Evolutionary conservation across 208 protist species (phyloP).

Genomic region (Angomonas ambiguus): DNA sequence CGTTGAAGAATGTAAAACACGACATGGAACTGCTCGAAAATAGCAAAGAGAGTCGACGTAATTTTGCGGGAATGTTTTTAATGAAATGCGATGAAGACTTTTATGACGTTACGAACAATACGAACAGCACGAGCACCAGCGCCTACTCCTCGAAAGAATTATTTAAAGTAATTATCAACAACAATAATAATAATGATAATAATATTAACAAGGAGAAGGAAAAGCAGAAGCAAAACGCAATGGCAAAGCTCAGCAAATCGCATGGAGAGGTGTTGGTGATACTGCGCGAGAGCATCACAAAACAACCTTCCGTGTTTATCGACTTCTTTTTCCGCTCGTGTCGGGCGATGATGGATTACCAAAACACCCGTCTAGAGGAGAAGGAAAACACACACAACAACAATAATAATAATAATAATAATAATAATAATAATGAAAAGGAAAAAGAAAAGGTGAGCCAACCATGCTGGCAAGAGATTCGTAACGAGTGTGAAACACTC

Average conservation of each 20-base stretch:
- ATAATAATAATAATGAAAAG: too few relatives aligned
- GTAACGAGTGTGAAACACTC: neutral
- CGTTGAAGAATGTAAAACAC: neutral
- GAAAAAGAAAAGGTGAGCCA: too few relatives aligned
- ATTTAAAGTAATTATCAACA: neutral
- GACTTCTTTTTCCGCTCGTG: neutral
- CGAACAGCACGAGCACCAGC: too few relatives aligned
- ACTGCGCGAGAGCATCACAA: neutral
- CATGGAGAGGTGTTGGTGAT: neutral
- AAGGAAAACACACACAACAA: too few relatives aligned
- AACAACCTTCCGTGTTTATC: neutral
- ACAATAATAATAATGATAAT: neutral
- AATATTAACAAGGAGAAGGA: neutral
- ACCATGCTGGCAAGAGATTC: too few relatives aligned
- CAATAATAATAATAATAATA: too few relatives aligned
- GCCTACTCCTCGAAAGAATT: neutral
- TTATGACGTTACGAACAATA: conserved; percentile 1
- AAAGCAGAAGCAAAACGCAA: neutral
- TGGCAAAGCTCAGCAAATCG: neutral
- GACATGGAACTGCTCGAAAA: neutral
- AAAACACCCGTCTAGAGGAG: too few relatives aligned
- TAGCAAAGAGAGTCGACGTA: neutral
- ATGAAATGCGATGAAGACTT: neutral
- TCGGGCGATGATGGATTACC: neutral
- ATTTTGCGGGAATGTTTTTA: neutral